A percentile compares a stretch with the other conserved stretches of the same genome.
These are phyloP conservation scores for Limnanthes douglasii DNA, from an alignment of 345 rosid genomes.

Conservation along the genomic window DNA sequence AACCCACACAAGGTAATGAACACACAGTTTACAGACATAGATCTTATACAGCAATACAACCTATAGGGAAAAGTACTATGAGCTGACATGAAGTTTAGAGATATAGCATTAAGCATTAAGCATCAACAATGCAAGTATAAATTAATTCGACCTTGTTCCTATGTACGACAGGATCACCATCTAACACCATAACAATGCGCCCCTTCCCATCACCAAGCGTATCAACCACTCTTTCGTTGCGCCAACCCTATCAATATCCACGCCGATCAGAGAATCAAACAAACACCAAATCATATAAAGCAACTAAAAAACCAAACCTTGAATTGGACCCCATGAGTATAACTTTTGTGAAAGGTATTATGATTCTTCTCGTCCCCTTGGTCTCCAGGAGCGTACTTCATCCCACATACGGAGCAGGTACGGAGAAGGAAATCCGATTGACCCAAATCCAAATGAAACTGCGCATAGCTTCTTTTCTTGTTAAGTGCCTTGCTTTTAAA, in stretches of 20 bases:
- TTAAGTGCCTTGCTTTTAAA: slow-evolving; percentile 23
- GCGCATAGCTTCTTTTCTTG: slow-evolving; percentile 70
- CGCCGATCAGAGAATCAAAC: no score
- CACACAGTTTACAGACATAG: no score
- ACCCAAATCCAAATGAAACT: slow-evolving; percentile 67
- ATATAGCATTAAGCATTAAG: no score
- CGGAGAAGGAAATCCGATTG: slow-evolving; percentile 81
- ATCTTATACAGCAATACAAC: no score
- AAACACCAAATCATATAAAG: not conserved
- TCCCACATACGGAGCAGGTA: slow-evolving; percentile 38
- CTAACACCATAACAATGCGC: slow-evolving; percentile 40
- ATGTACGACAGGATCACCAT: slow-evolving; percentile 36
- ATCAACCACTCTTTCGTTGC: slow-evolving; percentile 36
- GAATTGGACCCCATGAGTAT: slow-evolving; percentile 53
- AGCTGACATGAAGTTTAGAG: no score
- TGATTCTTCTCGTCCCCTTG: slow-evolving; percentile 67
- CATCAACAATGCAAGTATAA: no score
- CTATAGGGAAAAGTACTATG: no score
- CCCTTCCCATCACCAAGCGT: slow-evolving; percentile 16
- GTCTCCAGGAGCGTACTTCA: slow-evolving; percentile 59
- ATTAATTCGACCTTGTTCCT: slow-evolving; percentile 42
- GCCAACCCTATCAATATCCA: slow-evolving; percentile 35
- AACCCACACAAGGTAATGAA: no score
- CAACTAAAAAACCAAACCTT: slow-evolving; percentile 24
- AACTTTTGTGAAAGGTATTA: slow-evolving; percentile 40